Evolutionary conservation across 2,329 filamentous ascomycete genomes (phyloP).

Genomic region (Lecanicillium sp.): DNA sequence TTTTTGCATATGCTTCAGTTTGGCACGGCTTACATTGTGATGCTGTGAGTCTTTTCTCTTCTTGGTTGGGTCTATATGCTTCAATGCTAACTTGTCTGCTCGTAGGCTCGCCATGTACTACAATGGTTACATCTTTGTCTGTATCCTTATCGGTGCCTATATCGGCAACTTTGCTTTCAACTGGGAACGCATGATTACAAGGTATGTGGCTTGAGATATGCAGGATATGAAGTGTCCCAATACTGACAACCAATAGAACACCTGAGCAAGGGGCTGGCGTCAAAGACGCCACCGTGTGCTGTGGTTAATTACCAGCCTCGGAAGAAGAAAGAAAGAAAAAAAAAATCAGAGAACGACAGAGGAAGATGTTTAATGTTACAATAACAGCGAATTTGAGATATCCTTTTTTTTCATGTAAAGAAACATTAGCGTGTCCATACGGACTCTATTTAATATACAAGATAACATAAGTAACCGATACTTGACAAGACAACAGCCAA

Average conservation of each 20-base stretch:
- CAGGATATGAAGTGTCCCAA: background rate
- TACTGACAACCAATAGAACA: background rate
- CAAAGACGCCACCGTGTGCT: conserved; percentile 31
- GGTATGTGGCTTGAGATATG: conserved; percentile 14
- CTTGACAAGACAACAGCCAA: too few relatives aligned
- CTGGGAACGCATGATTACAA: conserved; percentile 48
- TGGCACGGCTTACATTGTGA: conserved; percentile 69
- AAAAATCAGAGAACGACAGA: background rate
- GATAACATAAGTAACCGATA: too few relatives aligned
- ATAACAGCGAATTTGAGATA: conserved; percentile 1
- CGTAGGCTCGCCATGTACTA: conserved; percentile 47
- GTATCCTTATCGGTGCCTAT: conserved; percentile 69
- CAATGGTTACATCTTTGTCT: conserved; percentile 71
- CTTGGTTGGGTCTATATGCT: background rate
- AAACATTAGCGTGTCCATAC: background rate
- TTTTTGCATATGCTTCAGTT: conserved; percentile 64
- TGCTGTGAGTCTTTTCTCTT: conserved; percentile 40
- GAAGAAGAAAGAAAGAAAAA: background rate
- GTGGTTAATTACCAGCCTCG: conserved; percentile 19
- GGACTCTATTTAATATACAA: too few relatives aligned
- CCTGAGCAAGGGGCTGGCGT: conserved; percentile 15
- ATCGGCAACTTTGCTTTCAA: conserved; percentile 65
- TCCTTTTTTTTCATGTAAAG: background rate
- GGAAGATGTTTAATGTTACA: background rate
- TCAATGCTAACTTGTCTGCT: conserved; percentile 3